Base-by-base conservation (phyloP, 306 rosid genomes). In the Chamaecrista fasciculata region DNA sequence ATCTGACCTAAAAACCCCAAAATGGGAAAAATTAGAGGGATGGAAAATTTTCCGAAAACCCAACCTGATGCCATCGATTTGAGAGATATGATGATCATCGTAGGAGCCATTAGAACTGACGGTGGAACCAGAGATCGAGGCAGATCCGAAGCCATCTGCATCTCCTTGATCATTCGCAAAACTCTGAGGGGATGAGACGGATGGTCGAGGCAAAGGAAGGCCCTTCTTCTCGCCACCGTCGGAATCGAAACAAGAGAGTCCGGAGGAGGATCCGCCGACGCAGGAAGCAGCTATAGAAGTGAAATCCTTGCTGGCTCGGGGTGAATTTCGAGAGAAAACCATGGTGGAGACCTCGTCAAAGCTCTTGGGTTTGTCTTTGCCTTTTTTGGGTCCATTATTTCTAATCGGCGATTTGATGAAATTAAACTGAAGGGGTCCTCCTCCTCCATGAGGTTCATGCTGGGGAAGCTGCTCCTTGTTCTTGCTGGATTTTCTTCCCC, bases 151-250 rank as follows among this genome's bases (percentile, higher is more conserved):
- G 1, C 71, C 86, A 49, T 51, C 37, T 2, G 69, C 85, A 49
- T 51, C 37, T 3, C 59, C 89, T 19, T 78, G 93, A 77, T 92
- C 98, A 66, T 59, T 62, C 55, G 59, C 66, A 36, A 66, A 39
- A 66, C 78, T 70, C 23, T 69, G 79, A 2, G 46, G 31, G 4
- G 81, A 74, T 3, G 85, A 77, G 2, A 58, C 67, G 33, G 83
- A 69, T 0, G 98, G 98, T 18, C 78, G 79, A 33, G 98, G 98
- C 53, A 93, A 76, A 24, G 97, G 98, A 62, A 67, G 77, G 4
- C 85, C 80, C 40, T 59, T 77, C 23, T 39, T 66, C 67, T 82
- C 81, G 7, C 36, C 62, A 29, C 81, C 80, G 63, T 80, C 86
- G 10, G 80, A 86, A 53, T 81, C 91, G 47, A 79, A 87, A 57